These are phyloP conservation scores for Helicocarpus griseus DNA, from an alignment of 2,329 filamentous ascomycete genomes.

Conservation along the genomic window DNA sequence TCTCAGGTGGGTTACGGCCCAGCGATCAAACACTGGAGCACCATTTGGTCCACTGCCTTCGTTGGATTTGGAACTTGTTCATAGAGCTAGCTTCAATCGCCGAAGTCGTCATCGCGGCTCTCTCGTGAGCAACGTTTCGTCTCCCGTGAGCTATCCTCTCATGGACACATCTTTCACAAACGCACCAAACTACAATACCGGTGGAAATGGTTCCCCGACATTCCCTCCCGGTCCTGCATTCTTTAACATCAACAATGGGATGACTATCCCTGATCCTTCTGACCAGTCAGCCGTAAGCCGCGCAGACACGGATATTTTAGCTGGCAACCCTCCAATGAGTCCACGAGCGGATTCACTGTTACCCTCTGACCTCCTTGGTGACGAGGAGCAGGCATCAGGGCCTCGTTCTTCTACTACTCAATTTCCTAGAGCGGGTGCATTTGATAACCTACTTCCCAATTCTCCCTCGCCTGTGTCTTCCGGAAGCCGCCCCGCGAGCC, in stretches of 20 bases:
- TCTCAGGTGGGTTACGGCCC: conserved; percentile 33
- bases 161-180: conserved; percentile 31
- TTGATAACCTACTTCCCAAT: conserved; percentile 26
- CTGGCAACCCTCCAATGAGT: conserved; percentile 53
- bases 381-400: conserved; percentile 35
- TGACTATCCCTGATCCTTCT: conserved; percentile 41
- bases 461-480: conserved; percentile 38
- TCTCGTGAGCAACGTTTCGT: conserved; percentile 38
- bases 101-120: conserved; percentile 37
- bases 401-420: conserved; percentile 6
- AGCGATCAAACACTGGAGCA: conserved; percentile 26
- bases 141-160: conserved; percentile 32
- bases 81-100: conserved; percentile 32
- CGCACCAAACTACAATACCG: conserved; percentile 38
- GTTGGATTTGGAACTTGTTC: conserved; percentile 33
- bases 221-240: conserved; percentile 44
- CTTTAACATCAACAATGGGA: conserved; percentile 55
- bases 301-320: conserved; percentile 45
- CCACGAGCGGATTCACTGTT: conserved; percentile 52
- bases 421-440: conserved; percentile 10
- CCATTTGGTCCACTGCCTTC: conserved; percentile 32
- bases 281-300: conserved; percentile 32
- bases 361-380: conserved; percentile 51
- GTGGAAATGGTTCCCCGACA: conserved; percentile 43
- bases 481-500: conserved; percentile 32